A percentile compares a stretch with the other conserved stretches of the same genome.
Conservation (phyloP, 495 filamentous ascomycete species). For the Daldinia decipiens region DNA sequence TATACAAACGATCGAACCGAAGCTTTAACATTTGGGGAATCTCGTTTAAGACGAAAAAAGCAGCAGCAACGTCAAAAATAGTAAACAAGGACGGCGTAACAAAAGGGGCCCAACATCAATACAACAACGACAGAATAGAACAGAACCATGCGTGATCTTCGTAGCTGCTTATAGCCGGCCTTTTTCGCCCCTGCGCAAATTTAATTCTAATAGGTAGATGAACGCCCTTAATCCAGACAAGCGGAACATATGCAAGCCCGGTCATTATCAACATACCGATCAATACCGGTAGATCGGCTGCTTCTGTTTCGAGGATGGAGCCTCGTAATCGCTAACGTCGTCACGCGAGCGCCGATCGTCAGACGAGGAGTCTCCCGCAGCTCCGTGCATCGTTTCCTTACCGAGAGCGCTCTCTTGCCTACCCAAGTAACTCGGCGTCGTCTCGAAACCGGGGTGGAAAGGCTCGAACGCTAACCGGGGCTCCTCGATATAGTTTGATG, state of each 20-base stretch:
- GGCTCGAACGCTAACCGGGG: conserved; percentile 58
- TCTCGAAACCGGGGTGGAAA: conserved; percentile 62
- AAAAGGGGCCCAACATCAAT: conserved; percentile 13
- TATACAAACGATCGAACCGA: conserved; percentile 15
- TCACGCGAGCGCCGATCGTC: conserved; percentile 21
- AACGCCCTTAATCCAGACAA: background rate
- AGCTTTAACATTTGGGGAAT: conserved; percentile 38
- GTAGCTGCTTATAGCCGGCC: conserved; percentile 16
- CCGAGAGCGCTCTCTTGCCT: conserved; percentile 51
- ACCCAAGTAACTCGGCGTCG: conserved; percentile 49
- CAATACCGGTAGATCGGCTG: conserved; percentile 55
- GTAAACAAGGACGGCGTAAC: conserved; percentile 5
- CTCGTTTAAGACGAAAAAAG: conserved; percentile 26
- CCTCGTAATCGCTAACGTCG: conserved; percentile 36
- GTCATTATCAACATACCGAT: background rate
- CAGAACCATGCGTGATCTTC: background rate
- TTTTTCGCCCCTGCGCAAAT: conserved; percentile 13
- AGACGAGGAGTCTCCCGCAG: conserved; percentile 15
- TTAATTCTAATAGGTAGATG: background rate
- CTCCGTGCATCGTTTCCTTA: conserved; percentile 52
- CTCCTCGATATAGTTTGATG: conserved; percentile 39
- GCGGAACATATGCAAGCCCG: background rate
- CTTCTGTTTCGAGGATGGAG: conserved; percentile 41
- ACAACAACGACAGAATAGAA: conserved; percentile 12
- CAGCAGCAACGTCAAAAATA: conserved; percentile 6